These are phyloP conservation scores for Trichoderma cornu-damae DNA, from an alignment of 2,329 filamentous ascomycete species.

Conservation along the genomic window DNA sequence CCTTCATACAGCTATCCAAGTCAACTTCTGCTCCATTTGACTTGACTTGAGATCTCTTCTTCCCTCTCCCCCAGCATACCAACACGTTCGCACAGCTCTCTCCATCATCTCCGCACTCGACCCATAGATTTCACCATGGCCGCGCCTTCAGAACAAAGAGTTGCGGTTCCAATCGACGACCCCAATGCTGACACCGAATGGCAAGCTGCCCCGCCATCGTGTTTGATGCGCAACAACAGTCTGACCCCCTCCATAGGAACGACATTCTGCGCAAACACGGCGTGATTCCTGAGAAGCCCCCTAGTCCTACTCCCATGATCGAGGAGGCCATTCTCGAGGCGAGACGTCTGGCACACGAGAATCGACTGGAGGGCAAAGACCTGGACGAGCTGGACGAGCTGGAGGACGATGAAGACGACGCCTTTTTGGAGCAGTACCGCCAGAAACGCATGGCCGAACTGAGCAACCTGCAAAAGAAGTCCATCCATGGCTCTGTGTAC, in stretches of 20 bases:
- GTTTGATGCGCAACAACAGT: slow-evolving; percentile 8
- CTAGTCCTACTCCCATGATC: slow-evolving; percentile 91
- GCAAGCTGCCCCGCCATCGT: slow-evolving; percentile 44
- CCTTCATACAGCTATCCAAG: background rate
- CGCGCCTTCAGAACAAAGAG: slow-evolving; percentile 57
- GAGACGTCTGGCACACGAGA: slow-evolving; percentile 78
- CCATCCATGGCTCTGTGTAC: slow-evolving; percentile 84
- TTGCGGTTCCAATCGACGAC: slow-evolving; percentile 82
- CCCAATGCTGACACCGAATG: slow-evolving; percentile 98
- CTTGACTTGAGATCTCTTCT: background rate
- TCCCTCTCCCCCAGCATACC: background rate
- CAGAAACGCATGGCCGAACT: slow-evolving; percentile 85
- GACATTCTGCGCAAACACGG: slow-evolving; percentile 96
- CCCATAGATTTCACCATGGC: slow-evolving; percentile 45
- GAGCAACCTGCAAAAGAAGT: slow-evolving; percentile 65
- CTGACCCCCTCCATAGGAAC: slow-evolving; percentile 61
- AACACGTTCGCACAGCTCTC: background rate
- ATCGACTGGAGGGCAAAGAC: slow-evolving; percentile 88
- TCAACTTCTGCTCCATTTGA: too few relatives aligned
- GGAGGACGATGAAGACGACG: slow-evolving; percentile 93
- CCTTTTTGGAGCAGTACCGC: slow-evolving; percentile 80
- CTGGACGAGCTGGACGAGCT: slow-evolving; percentile 89
- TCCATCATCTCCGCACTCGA: background rate
- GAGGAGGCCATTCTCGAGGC: slow-evolving; percentile 89
- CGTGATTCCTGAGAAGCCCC: slow-evolving; percentile 95